These are phyloP conservation scores for Candida dendrica DNA, from an alignment of 805 yeast species.

Conservation along the genomic window DNA sequence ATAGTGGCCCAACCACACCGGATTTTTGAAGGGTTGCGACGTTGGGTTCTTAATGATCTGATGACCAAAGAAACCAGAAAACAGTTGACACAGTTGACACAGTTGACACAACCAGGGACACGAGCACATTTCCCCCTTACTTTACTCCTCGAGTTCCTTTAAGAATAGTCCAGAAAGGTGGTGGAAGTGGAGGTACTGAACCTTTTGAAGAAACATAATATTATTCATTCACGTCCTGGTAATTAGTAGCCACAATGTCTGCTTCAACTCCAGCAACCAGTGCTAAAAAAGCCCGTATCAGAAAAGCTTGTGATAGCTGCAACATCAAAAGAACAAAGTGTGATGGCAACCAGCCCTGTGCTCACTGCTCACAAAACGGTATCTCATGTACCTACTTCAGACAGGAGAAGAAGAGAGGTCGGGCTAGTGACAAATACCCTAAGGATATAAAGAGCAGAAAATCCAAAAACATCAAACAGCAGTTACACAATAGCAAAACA, in stretches of 20 bases:
- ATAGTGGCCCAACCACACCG: too few relatives aligned
- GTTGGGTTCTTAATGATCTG: too few relatives aligned
- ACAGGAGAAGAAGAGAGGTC: slow-evolving; percentile 37
- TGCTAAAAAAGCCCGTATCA: slow-evolving; percentile 15
- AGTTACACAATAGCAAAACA: background rate
- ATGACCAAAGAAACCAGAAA: too few relatives aligned
- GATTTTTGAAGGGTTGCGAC: too few relatives aligned
- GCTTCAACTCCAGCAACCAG: background rate
- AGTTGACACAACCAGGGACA: too few relatives aligned
- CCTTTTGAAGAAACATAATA: too few relatives aligned
- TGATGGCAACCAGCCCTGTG: slow-evolving; percentile 39
- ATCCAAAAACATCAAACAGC: slow-evolving; percentile 1
- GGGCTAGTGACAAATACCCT: slow-evolving; percentile 38
- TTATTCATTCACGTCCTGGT: too few relatives aligned
- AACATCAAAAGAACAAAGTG: slow-evolving; percentile 40
- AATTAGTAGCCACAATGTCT: background rate
- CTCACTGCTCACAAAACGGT: slow-evolving; percentile 29
- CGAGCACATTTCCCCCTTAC: too few relatives aligned
- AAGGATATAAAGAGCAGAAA: slow-evolving; percentile 22
- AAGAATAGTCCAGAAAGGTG: too few relatives aligned
- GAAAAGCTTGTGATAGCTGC: slow-evolving; percentile 41
- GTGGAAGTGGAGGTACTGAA: too few relatives aligned
- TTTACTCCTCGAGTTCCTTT: too few relatives aligned
- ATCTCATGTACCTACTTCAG: slow-evolving; percentile 34
- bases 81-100: too few relatives aligned